A percentile compares a stretch with the other conserved stretches of the same genome.
These are phyloP conservation scores for Suaeda aralocaspica DNA, from an alignment of 148 eudicot genomes.

Conservation along the genomic window DNA sequence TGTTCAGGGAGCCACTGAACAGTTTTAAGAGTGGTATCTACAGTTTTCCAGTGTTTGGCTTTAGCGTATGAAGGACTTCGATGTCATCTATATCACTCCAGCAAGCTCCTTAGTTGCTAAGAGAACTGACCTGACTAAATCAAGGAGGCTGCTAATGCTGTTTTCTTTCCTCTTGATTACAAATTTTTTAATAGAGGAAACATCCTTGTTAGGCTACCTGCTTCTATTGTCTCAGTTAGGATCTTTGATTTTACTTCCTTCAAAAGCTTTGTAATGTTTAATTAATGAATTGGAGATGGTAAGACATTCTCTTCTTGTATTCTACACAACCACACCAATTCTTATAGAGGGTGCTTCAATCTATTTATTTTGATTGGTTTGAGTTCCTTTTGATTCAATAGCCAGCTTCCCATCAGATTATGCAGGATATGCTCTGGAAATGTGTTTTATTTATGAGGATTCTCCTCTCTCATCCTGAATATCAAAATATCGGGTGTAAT, in stretches of 20 bases:
- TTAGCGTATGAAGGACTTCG: slow-evolving; percentile 16
- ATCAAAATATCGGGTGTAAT: too few species aligned
- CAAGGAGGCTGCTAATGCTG: slow-evolving; percentile 24
- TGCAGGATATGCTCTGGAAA: too few species aligned
- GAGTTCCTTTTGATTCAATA: background rate
- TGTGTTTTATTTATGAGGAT: too few species aligned
- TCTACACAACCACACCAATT: slow-evolving; percentile 1
- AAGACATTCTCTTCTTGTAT: slow-evolving; percentile 14
- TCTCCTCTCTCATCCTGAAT: too few species aligned
- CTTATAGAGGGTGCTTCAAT: slow-evolving; percentile 5
- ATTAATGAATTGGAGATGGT: slow-evolving; percentile 15
- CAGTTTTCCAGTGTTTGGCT: slow-evolving; percentile 2
- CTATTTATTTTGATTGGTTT: slow-evolving; percentile 9
- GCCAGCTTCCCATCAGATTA: background rate
- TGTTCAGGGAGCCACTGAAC: slow-evolving; percentile 18
- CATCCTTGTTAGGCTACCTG: slow-evolving; percentile 21
- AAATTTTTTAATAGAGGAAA: slow-evolving; percentile 20
- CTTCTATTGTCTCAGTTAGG: slow-evolving; percentile 6
- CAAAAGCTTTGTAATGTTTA: slow-evolving; percentile 9
- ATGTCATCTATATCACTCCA: slow-evolving; percentile 15
- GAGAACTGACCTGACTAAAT: slow-evolving; percentile 17
- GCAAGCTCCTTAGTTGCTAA: slow-evolving; percentile 18
- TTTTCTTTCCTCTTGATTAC: slow-evolving; percentile 13
- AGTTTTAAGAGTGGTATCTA: slow-evolving; percentile 17
- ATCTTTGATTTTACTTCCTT: slow-evolving; percentile 10